Evolutionary conservation across 139 green algal genomes (phyloP).

Genomic region (Closterium sp.): DNA sequence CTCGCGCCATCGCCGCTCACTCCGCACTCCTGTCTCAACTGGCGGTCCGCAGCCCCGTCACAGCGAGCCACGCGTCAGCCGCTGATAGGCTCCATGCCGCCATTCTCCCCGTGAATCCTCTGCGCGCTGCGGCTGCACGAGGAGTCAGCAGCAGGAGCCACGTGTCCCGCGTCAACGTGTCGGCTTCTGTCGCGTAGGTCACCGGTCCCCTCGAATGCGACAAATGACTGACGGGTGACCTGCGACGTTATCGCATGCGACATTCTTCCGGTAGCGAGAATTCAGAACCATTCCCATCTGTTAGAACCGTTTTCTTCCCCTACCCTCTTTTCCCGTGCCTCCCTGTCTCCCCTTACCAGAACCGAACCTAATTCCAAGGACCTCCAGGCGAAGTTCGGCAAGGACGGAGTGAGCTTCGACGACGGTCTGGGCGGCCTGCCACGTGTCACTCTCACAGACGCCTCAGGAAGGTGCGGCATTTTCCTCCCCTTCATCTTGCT

Average conservation of each 20-base stretch:
- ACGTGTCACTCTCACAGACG: slow-evolving; percentile 15
- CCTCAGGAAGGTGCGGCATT: neutral
- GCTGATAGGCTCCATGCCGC: neutral
- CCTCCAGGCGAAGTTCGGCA: slow-evolving; percentile 1
- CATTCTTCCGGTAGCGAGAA: neutral
- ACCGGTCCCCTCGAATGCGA: neutral
- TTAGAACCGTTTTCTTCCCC: neutral
- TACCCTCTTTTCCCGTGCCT: neutral
- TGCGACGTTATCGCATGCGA: neutral
- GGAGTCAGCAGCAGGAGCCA: neutral
- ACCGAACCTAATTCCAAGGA: slow-evolving; percentile 66
- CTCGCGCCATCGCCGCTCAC: neutral
- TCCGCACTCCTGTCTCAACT: neutral
- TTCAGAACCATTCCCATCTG: too few relatives aligned
- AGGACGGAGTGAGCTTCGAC: slow-evolving; percentile 14
- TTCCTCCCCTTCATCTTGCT: neutral
- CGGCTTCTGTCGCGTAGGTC: neutral
- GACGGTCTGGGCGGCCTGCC: slow-evolving; percentile 11
- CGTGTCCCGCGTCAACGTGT: neutral
- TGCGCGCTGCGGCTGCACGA: neutral
- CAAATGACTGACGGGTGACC: neutral
- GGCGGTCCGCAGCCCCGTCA: neutral
- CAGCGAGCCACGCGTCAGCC: neutral
- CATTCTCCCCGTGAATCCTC: neutral
- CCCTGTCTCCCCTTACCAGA: neutral